These are phyloP conservation scores for Tulasnella sp. DNA, from an alignment of 768 basidiomycete genomes.

Conservation along the genomic window DNA sequence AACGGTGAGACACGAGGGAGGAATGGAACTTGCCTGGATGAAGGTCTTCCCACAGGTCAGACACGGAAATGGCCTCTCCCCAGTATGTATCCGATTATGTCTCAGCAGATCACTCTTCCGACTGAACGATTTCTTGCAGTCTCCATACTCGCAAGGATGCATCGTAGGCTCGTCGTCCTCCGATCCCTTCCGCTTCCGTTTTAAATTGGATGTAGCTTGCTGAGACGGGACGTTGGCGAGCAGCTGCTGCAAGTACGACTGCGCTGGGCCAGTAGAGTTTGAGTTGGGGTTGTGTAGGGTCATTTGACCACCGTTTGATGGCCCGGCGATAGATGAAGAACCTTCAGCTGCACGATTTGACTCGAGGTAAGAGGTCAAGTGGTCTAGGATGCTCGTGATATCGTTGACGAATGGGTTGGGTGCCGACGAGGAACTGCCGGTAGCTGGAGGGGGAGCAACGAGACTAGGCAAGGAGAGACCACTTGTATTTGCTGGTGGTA, in stretches of 20 bases:
- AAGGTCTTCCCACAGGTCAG: conserved; percentile 78
- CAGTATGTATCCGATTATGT: conserved; percentile 84
- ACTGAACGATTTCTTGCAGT: conserved; percentile 72
- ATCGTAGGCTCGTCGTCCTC: background rate
- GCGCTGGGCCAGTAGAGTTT: background rate
- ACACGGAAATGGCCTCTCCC: conserved; percentile 71
- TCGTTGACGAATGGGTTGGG: conserved; percentile 2
- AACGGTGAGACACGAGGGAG: no score
- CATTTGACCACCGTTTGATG: background rate
- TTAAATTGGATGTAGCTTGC: background rate
- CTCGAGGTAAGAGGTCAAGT: conserved; percentile 17
- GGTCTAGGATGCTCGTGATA: conserved; percentile 19
- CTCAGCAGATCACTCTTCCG: conserved; percentile 74
- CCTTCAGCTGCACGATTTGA: background rate
- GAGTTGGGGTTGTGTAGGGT: background rate
- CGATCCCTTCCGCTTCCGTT: background rate
- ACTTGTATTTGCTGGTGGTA: background rate
- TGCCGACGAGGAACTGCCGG: background rate
- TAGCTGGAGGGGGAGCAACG: background rate
- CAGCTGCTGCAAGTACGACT: background rate
- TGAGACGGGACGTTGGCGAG: background rate
- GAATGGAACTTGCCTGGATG: conserved; percentile 73
- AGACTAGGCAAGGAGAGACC: background rate
- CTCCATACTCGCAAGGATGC: conserved; percentile 29
- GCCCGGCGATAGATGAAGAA: background rate